These are phyloP conservation scores for Misopates orontium DNA, from an alignment of 257 asterid species.

Conservation along the genomic window DNA sequence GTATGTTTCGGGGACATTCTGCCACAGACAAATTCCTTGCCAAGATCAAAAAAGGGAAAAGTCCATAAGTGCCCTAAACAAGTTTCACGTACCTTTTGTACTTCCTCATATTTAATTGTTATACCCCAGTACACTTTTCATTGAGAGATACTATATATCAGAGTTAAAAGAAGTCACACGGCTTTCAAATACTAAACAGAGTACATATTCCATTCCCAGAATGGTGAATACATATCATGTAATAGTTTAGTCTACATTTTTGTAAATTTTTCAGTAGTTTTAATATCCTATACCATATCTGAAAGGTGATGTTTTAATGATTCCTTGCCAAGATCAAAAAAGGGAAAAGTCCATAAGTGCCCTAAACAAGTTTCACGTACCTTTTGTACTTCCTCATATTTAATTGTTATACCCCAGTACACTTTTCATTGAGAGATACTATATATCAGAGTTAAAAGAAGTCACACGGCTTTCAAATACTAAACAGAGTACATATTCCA, in stretches of 20 bases:
- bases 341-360: no score
- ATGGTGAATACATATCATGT: background rate
- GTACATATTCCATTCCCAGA: slow-evolving; percentile 5
- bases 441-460: background rate
- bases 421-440: background rate
- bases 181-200: slow-evolving; percentile 4
- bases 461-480: slow-evolving; percentile 9
- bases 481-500: background rate
- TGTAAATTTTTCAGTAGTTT: no score
- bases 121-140: no score
- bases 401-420: no score
- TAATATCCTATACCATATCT: no score
- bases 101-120: no score
- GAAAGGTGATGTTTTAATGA: no score
- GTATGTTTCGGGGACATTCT: no score
- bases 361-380: background rate
- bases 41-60: no score
- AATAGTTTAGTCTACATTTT: no score
- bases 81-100: background rate
- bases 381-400: background rate
- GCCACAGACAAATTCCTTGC: no score
- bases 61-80: background rate
- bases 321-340: no score
- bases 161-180: slow-evolving; percentile 5
- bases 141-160: background rate